These are phyloP conservation scores for Teunomyces barrocoloradensis DNA, from an alignment of 805 yeast genomes.

Conservation along the genomic window DNA sequence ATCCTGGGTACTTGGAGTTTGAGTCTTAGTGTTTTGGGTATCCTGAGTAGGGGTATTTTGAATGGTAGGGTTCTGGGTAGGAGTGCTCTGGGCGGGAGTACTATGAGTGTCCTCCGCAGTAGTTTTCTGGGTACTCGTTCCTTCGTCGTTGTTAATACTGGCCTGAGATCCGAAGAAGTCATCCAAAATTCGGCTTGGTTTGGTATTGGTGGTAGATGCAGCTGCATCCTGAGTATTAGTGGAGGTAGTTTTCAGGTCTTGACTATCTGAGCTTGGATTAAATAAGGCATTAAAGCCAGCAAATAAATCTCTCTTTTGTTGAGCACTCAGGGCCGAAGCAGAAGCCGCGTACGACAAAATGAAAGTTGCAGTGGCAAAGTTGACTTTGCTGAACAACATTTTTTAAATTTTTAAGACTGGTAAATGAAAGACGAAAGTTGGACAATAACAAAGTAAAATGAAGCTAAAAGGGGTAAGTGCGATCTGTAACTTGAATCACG, in stretches of 20 bases:
- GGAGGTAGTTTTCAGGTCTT: background rate
- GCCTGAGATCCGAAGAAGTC: background rate
- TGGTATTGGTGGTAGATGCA: background rate
- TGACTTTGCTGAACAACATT: slow-evolving; percentile 9
- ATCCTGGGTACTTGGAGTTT: background rate
- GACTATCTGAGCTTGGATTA: background rate
- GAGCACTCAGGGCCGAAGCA: slow-evolving; percentile 1
- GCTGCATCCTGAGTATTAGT: background rate
- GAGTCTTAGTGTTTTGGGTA: background rate
- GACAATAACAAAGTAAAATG: slow-evolving; percentile 7
- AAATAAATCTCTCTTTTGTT: background rate
- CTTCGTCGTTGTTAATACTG: background rate
- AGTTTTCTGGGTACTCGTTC: background rate
- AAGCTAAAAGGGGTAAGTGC: background rate
- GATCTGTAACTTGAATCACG: background rate
- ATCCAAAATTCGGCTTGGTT: background rate
- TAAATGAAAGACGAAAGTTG: slow-evolving; percentile 25
- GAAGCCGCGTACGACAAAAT: slow-evolving; percentile 2
- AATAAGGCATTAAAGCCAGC: background rate
- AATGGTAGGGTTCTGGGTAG: background rate
- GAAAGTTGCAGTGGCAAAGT: slow-evolving; percentile 6
- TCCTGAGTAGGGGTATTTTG: background rate
- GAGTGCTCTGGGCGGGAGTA: background rate
- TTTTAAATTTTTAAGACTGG: slow-evolving; percentile 1
- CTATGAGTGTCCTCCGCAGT: background rate